Conservation (phyloP, 2,329 filamentous ascomycete genomes). For the Xylaria sp. region DNA sequence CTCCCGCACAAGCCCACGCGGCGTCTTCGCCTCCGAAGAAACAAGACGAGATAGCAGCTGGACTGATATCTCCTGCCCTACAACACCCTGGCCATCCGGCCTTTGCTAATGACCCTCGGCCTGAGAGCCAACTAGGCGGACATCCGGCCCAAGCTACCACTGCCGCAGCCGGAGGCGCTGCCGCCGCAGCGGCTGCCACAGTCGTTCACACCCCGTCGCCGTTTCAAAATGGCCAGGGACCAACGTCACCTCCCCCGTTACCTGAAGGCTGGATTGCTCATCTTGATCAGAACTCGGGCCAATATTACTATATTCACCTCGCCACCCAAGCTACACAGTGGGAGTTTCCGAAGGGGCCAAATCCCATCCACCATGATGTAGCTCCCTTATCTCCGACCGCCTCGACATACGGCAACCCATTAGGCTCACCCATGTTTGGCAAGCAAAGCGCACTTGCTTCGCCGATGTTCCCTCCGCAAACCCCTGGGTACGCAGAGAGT, state of each 20-base stretch:
- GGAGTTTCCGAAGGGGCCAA: constrained; percentile 98
- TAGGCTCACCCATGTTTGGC: constrained; percentile 74
- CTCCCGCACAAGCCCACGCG: constrained; percentile 45
- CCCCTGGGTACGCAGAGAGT: constrained; percentile 84
- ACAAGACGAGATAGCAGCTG: constrained; percentile 45
- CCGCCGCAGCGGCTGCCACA: not conserved
- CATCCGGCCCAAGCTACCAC: constrained; percentile 54
- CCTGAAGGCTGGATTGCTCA: constrained; percentile 99
- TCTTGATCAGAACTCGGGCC: constrained; percentile 91
- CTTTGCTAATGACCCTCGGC: constrained; percentile 84
- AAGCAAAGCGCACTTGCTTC: constrained; percentile 77
- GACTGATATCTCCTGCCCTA: constrained; percentile 58
- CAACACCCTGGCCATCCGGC: constrained; percentile 81
- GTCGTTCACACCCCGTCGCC: constrained; percentile 56
- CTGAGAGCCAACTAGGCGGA: constrained; percentile 57
- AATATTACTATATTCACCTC: constrained; percentile 99
- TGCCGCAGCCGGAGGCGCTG: not conserved
- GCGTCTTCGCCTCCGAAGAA: constrained; percentile 50
- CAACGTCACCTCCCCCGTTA: constrained; percentile 87
- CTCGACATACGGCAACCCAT: constrained; percentile 78
- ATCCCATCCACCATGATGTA: constrained; percentile 84
- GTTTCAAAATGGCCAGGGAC: constrained; percentile 59
- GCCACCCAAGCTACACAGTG: constrained; percentile 96
- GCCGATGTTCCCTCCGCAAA: constrained; percentile 84
- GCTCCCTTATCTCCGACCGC: constrained; percentile 84